These are phyloP conservation scores for Ammopiptanthus mongolicus DNA, from an alignment of 306 rosid genomes.

Conservation along the genomic window DNA sequence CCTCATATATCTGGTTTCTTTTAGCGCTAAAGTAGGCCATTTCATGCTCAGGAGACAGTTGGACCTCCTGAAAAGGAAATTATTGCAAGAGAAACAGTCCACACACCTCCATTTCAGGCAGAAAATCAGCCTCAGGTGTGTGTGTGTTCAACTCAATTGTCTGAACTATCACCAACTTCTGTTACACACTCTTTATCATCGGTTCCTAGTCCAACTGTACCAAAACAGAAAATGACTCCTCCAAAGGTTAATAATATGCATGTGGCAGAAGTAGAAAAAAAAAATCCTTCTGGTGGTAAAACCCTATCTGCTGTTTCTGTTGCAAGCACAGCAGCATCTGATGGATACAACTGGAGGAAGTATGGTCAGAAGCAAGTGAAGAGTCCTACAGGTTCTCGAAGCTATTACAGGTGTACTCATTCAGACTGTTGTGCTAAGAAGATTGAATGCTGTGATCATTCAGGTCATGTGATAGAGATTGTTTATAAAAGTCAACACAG, in stretches of 20 bases:
- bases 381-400: constrained; percentile 78
- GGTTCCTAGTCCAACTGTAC: constrained; percentile 41
- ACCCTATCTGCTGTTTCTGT: constrained; percentile 36
- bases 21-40: background rate
- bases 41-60: constrained; percentile 34
- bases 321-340: constrained; percentile 49
- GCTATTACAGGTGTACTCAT: constrained; percentile 76
- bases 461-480: constrained; percentile 48
- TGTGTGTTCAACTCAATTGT: constrained; percentile 32
- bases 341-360: constrained; percentile 92
- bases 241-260: constrained; percentile 25
- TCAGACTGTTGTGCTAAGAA: constrained; percentile 70
- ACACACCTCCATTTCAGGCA: constrained; percentile 26
- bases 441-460: constrained; percentile 68
- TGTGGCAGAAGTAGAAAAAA: constrained; percentile 23
- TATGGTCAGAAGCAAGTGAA: constrained; percentile 96
- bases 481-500: constrained; percentile 73
- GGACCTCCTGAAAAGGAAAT: constrained; percentile 20
- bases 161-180: constrained; percentile 64
- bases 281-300: constrained; percentile 31
- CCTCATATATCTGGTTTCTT: background rate
- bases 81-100: constrained; percentile 10
- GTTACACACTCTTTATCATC: constrained; percentile 64
- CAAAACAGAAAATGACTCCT: constrained; percentile 28
- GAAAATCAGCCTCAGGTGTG: constrained; percentile 42